These are phyloP conservation scores for Arxiozyma telluris DNA, from an alignment of 1,139 yeast species.

Conservation along the genomic window DNA sequence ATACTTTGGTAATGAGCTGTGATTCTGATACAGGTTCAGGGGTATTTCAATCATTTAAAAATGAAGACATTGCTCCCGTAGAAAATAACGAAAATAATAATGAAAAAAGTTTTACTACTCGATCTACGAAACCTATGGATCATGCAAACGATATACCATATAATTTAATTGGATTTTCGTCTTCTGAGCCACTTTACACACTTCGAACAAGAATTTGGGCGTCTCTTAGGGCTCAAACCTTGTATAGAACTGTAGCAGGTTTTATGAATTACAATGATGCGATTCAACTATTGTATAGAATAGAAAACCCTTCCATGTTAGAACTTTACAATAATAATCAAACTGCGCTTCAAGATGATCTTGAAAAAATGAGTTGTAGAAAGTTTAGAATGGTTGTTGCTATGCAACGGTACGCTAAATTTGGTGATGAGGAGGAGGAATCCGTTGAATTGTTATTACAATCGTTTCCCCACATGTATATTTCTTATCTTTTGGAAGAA, in stretches of 20 bases:
- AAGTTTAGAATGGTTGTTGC: conserved; percentile 64
- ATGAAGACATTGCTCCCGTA: not conserved
- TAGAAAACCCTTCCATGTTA: conserved; percentile 49
- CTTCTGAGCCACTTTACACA: conserved; percentile 50
- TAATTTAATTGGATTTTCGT: conserved; percentile 62
- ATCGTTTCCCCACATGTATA: conserved; percentile 52
- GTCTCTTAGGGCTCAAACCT: conserved; percentile 66
- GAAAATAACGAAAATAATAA: not conserved
- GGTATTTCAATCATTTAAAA: not conserved
- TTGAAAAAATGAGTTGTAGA: conserved; percentile 47
- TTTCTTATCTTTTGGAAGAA: conserved; percentile 47
- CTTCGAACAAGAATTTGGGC: conserved; percentile 77
- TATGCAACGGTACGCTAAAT: conserved; percentile 54
- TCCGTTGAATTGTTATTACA: conserved; percentile 49
- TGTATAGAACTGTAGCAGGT: conserved; percentile 70
- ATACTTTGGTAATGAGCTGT: not conserved
- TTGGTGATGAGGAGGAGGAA: conserved; percentile 43
- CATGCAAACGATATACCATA: conserved; percentile 54
- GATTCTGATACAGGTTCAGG: not conserved
- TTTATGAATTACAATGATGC: conserved; percentile 66
- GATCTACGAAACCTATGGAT: conserved; percentile 10
- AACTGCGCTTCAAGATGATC: conserved; percentile 35
- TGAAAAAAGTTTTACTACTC: conserved; percentile 4
- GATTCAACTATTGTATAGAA: conserved; percentile 51
- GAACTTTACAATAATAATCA: conserved; percentile 32